These are phyloP conservation scores for Trichophyton rubrum DNA, from an alignment of 2,329 filamentous ascomycete species.

Conservation along the genomic window DNA sequence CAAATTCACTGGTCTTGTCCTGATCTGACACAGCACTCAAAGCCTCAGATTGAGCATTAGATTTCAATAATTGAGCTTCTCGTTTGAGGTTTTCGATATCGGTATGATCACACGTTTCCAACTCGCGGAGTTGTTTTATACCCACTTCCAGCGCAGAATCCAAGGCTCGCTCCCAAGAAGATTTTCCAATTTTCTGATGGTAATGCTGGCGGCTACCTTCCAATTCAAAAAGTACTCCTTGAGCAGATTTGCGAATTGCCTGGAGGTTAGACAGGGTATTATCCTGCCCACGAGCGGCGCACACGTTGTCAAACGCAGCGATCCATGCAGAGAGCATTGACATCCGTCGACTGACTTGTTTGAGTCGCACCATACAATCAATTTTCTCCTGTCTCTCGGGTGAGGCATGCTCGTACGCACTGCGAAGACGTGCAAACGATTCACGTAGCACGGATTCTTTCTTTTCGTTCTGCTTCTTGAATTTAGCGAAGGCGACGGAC, in stretches of 20 bases:
- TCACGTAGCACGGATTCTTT: constrained; percentile 63
- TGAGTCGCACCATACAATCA: constrained; percentile 66
- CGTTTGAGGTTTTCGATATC: constrained; percentile 62
- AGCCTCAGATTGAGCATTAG: constrained; percentile 68
- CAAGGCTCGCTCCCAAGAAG: constrained; percentile 74
- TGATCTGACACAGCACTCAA: constrained; percentile 67
- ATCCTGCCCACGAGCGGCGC: constrained; percentile 57
- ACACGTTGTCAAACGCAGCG: constrained; percentile 74
- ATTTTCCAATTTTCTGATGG: constrained; percentile 67
- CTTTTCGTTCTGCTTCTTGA: constrained; percentile 82
- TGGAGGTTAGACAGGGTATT: constrained; percentile 53
- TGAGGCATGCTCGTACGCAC: constrained; percentile 69
- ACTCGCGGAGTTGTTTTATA: constrained; percentile 60
- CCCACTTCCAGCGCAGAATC: constrained; percentile 82
- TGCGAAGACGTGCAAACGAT: constrained; percentile 64
- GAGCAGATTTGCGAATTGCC: constrained; percentile 73
- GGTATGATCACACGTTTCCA: constrained; percentile 52
- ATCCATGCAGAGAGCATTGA: constrained; percentile 83
- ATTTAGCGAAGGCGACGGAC: constrained; percentile 68
- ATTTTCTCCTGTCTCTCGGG: constrained; percentile 67
- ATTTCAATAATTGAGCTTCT: constrained; percentile 76
- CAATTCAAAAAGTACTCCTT: constrained; percentile 77
- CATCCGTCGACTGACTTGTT: constrained; percentile 73
- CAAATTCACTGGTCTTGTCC: constrained; percentile 67
- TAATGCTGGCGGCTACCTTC: constrained; percentile 84